Evolutionary conservation across 2,329 filamentous ascomycete species (phyloP).

Genomic region (Acarospora socialis): DNA sequence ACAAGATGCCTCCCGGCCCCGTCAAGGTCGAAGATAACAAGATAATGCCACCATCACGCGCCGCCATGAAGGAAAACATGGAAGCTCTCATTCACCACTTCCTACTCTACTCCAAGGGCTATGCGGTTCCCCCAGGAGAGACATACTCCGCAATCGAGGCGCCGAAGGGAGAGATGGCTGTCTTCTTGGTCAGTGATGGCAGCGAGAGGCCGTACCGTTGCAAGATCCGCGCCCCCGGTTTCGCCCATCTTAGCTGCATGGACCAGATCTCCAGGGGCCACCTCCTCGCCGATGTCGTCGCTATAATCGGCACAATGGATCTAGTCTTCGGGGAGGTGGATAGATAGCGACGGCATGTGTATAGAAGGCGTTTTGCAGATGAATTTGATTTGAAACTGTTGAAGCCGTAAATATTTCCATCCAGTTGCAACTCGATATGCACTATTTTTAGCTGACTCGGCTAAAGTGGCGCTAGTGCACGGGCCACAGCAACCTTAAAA

Average conservation of each 20-base stretch:
- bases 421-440: too few species aligned
- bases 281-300: slow-evolving; percentile 88
- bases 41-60: slow-evolving; percentile 83
- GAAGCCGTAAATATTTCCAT: too few species aligned
- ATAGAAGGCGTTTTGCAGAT: too few species aligned
- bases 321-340: slow-evolving; percentile 53
- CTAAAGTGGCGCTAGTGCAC: too few species aligned
- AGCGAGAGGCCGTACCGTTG: slow-evolving; percentile 94
- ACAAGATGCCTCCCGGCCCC: slow-evolving; percentile 94
- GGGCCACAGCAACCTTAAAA: too few species aligned
- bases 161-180: slow-evolving; percentile 99
- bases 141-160: slow-evolving; percentile 97
- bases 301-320: slow-evolving; percentile 55
- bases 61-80: slow-evolving; percentile 99
- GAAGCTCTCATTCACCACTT: slow-evolving; percentile 99
- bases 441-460: too few species aligned
- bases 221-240: slow-evolving; percentile 92
- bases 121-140: slow-evolving; percentile 90
- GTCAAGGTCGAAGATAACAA: slow-evolving; percentile 98
- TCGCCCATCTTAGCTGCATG: slow-evolving; percentile 87
- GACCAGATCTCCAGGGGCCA: slow-evolving; percentile 89
- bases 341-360: too few species aligned
- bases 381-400: too few species aligned
- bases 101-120: slow-evolving; percentile 96
- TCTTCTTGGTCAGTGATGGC: slow-evolving; percentile 90